phyloP scores from a whole-genome alignment of 2,329 filamentous ascomycete species.

The Zymoseptoria ardabiliae region DNA sequence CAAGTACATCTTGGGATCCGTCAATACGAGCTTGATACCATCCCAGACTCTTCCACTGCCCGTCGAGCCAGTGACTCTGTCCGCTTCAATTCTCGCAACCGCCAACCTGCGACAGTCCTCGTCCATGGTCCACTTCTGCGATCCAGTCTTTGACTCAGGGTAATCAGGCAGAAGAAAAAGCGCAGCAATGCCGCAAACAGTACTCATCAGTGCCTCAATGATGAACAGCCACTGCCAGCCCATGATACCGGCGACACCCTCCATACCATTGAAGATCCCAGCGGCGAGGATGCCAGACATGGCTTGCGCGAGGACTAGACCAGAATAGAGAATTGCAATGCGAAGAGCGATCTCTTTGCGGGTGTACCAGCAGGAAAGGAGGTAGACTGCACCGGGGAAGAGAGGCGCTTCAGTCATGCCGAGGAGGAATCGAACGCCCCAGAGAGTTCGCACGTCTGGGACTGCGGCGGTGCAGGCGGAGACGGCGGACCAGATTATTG shows the following conservation, averaged over 20 bases:
- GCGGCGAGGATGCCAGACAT: slow-evolving; percentile 18
- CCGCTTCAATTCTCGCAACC: slow-evolving; percentile 33
- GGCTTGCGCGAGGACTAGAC: slow-evolving; percentile 29
- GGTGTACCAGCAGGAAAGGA: slow-evolving; percentile 38
- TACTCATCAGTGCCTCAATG: slow-evolving; percentile 10
- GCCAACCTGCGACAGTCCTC: slow-evolving; percentile 1
- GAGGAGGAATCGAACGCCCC: slow-evolving; percentile 33
- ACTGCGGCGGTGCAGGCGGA: slow-evolving; percentile 32
- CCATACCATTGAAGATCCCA: slow-evolving; percentile 20
- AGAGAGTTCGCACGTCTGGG: slow-evolving; percentile 28
- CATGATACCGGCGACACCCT: slow-evolving; percentile 24
- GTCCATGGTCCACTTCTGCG: slow-evolving; percentile 1
- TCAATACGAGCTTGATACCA: slow-evolving; percentile 11
- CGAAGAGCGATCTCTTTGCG: slow-evolving; percentile 33
- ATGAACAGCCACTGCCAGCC: slow-evolving; percentile 31
- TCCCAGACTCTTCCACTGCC: slow-evolving; percentile 1
- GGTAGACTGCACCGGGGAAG: slow-evolving; percentile 36
- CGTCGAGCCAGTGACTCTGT: slow-evolving; percentile 1
- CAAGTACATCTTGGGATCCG: slow-evolving; percentile 18
- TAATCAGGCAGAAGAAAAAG: slow-evolving; percentile 10
- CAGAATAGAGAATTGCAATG: slow-evolving; percentile 33
- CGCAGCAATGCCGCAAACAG: slow-evolving; percentile 3
- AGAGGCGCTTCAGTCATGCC: slow-evolving; percentile 30
- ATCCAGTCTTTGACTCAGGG: slow-evolving; percentile 2
- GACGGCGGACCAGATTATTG: slow-evolving; percentile 28